Evolutionary conservation across 2,329 filamentous ascomycete species (phyloP).

Genomic region (Colletotrichum sp.): DNA sequence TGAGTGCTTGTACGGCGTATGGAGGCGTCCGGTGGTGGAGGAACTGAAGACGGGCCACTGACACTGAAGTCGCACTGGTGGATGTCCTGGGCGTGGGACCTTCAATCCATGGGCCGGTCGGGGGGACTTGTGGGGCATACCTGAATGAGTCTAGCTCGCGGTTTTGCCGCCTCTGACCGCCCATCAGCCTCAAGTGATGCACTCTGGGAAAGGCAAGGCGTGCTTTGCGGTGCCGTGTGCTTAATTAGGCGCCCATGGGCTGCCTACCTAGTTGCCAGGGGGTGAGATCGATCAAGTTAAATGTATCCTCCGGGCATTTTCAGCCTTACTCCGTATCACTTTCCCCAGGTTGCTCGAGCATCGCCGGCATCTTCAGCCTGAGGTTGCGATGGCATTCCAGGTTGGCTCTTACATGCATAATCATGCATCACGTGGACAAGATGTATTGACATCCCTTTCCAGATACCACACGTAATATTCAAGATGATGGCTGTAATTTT

Average conservation of each 20-base stretch:
- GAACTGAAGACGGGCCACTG: neutral
- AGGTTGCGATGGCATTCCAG: neutral
- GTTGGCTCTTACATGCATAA: neutral
- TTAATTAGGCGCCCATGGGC: neutral
- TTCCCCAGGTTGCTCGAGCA: neutral
- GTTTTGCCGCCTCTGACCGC: slow-evolving; percentile 7
- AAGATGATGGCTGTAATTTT: neutral
- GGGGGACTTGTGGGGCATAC: neutral
- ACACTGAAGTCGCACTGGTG: neutral
- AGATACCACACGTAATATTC: neutral
- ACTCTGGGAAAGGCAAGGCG: slow-evolving; percentile 13
- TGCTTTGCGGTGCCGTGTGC: neutral
- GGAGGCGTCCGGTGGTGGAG: slow-evolving; percentile 17
- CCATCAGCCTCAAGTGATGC: neutral
- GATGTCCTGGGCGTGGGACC: neutral
- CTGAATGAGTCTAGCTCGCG: neutral
- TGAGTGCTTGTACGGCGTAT: neutral
- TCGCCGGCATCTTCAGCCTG: neutral
- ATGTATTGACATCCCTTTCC: neutral
- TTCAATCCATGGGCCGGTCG: neutral
- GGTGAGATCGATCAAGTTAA: neutral
- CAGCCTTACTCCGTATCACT: neutral
- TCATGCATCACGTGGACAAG: neutral
- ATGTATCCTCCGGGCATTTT: neutral
- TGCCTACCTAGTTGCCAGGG: neutral